Conservation (phyloP, 163 green algal species). For the Chlorella variabilis region DNA sequence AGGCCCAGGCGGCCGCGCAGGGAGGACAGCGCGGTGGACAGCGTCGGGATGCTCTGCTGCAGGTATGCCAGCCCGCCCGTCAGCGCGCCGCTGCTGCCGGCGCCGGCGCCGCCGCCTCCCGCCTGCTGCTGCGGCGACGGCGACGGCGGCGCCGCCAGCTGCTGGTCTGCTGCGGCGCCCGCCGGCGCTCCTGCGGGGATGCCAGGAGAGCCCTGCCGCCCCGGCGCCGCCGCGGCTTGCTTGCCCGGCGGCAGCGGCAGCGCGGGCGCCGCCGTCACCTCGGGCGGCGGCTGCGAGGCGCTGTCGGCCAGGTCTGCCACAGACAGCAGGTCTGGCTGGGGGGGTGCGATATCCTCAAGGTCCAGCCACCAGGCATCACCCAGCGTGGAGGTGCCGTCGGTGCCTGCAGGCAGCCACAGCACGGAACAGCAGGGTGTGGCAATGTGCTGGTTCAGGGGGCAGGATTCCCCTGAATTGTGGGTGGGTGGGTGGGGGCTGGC, state of each 20-base stretch:
- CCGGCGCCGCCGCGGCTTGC: neutral
- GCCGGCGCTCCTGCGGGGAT: neutral
- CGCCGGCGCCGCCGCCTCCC: neutral
- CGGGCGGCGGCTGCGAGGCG: neutral
- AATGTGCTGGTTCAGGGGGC: no score
- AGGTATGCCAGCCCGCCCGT: constrained; percentile 30
- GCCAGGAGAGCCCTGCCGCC: neutral
- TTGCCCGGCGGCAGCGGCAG: constrained; percentile 17
- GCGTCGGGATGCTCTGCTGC: constrained; percentile 5
- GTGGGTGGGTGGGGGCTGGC: no score
- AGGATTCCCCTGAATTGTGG: no score
- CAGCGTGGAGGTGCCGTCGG: constrained; percentile 58
- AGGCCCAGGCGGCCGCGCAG: constrained; percentile 38
- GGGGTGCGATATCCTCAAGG: constrained; percentile 32
- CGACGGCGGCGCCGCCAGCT: neutral
- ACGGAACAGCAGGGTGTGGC: no score
- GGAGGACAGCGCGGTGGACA: constrained; percentile 26
- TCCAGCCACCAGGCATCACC: constrained; percentile 62
- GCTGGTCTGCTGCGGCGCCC: neutral
- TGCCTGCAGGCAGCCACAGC: no score
- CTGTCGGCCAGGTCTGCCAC: constrained; percentile 12
- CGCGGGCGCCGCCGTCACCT: neutral
- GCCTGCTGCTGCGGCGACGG: neutral
- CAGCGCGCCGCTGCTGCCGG: constrained; percentile 4
- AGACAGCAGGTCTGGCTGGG: constrained; percentile 27